These are phyloP conservation scores for Annulohypoxylon bovei DNA, from an alignment of 495 filamentous ascomycete species.

Conservation along the genomic window DNA sequence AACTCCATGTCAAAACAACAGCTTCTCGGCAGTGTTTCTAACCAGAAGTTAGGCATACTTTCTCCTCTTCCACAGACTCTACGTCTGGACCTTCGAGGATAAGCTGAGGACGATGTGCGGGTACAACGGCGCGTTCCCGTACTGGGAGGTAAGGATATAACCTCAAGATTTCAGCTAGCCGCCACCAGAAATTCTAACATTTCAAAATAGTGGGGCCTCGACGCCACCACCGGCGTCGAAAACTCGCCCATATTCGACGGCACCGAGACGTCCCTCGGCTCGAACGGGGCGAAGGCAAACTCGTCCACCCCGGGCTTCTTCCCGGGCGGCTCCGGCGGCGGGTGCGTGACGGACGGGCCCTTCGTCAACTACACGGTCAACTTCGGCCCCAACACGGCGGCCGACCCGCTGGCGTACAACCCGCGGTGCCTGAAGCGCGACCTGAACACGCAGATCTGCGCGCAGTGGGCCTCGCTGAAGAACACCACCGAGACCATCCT, in stretches of 20 bases:
- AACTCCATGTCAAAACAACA: neutral
- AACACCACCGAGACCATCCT: constrained; percentile 56
- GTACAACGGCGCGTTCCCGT: constrained; percentile 52
- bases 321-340: constrained; percentile 44
- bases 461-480: constrained; percentile 47
- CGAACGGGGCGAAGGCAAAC: constrained; percentile 46
- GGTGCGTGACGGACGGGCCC: constrained; percentile 50
- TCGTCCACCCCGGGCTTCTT: constrained; percentile 22
- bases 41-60: constrained; percentile 46
- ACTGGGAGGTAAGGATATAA: constrained; percentile 48
- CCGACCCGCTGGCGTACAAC: constrained; percentile 49
- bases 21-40: neutral
- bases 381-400: constrained; percentile 48
- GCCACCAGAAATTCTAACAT: constrained; percentile 5
- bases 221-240: constrained; percentile 45
- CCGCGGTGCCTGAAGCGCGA: constrained; percentile 57
- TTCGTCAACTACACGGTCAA: constrained; percentile 51
- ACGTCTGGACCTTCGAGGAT: constrained; percentile 50
- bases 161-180: too few species aligned
- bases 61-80: constrained; percentile 54
- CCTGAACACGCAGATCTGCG: constrained; percentile 50
- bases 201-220: constrained; percentile 46
- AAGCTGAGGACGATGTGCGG: constrained; percentile 51
- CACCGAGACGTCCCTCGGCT: constrained; percentile 45
- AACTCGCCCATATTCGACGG: constrained; percentile 51